Conservation (phyloP, 169 alveolate species). For the Cryptosporidium ubiquitum region DNA sequence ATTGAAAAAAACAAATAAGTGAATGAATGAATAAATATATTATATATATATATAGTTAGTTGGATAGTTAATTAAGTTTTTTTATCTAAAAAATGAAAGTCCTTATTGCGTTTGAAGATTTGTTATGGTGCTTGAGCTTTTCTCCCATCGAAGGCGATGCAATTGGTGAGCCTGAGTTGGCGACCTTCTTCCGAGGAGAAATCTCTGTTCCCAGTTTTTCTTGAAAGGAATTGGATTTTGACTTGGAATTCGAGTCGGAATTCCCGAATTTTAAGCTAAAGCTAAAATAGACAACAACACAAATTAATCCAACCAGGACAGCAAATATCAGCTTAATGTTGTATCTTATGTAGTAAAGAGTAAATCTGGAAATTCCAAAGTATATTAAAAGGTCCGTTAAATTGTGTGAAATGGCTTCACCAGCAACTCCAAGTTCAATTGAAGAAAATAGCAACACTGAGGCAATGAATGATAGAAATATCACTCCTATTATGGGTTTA, state of each 20-base stretch:
- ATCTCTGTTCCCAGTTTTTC: neutral
- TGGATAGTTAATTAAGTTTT: neutral
- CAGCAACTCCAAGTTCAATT: constrained; percentile 17
- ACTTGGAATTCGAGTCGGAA: neutral
- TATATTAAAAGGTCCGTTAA: neutral
- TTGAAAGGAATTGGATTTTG: neutral
- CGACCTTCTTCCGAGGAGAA: neutral
- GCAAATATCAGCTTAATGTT: neutral
- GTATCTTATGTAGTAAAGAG: neutral
- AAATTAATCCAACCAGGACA: neutral
- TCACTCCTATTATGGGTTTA: constrained; percentile 2
- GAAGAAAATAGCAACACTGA: constrained; percentile 3
- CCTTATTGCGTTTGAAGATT: neutral
- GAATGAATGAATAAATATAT: neutral
- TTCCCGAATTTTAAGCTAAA: neutral
- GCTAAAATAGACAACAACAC: neutral
- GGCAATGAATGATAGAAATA: neutral
- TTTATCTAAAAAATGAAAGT: neutral
- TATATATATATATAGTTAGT: neutral
- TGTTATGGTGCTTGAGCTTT: neutral
- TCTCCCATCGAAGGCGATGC: neutral
- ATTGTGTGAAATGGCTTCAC: constrained; percentile 1
- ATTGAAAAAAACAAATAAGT: no score
- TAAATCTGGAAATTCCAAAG: constrained; percentile 4
- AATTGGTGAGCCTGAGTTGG: neutral